Percentiles rank a stretch among this genome's conserved stretches.
phyloP scores from a whole-genome alignment of 192 early-diverging fungal species.

The Backusella macrospora region DNA sequence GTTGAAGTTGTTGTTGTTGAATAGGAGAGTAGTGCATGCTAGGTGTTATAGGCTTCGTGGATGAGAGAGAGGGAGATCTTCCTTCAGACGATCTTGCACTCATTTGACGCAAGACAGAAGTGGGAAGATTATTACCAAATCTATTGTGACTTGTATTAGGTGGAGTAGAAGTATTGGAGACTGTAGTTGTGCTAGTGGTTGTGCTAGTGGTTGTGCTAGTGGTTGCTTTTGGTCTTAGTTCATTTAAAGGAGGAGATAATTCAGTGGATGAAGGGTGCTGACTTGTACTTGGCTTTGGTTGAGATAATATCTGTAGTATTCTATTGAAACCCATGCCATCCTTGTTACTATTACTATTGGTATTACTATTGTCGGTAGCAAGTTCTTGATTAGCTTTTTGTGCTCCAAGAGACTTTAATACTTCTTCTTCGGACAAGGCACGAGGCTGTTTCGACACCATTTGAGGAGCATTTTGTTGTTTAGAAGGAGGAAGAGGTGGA shows the following conservation, averaged over 20 bases:
- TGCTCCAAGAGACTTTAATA: conserved; percentile 50
- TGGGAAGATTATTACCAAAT: conserved; percentile 59
- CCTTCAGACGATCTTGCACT: conserved; percentile 49
- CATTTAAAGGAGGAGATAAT: neutral
- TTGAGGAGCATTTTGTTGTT: neutral
- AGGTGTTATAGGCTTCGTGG: conserved; percentile 7
- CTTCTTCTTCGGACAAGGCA: conserved; percentile 56
- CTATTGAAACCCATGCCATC: conserved; percentile 58
- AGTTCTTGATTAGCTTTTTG: conserved; percentile 17
- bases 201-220: neutral
- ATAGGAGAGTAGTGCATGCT: conserved; percentile 17
- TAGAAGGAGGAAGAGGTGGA: neutral
- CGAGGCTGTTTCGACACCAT: conserved; percentile 14
- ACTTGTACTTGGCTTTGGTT: conserved; percentile 42
- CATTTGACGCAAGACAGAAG: conserved; percentile 61
- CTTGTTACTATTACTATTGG: conserved; percentile 28
- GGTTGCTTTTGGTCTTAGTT: neutral
- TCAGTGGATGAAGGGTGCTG: neutral
- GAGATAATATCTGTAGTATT: conserved; percentile 56
- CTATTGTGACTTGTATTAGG: conserved; percentile 11
- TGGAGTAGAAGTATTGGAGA: neutral
- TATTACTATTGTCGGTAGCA: neutral
- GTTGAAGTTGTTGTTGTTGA: neutral
- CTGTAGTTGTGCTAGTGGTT: neutral
- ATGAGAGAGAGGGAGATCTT: conserved; percentile 24